Evolutionary conservation across 495 filamentous ascomycete genomes (phyloP).

Genomic region (Neurospora sublineolata): DNA sequence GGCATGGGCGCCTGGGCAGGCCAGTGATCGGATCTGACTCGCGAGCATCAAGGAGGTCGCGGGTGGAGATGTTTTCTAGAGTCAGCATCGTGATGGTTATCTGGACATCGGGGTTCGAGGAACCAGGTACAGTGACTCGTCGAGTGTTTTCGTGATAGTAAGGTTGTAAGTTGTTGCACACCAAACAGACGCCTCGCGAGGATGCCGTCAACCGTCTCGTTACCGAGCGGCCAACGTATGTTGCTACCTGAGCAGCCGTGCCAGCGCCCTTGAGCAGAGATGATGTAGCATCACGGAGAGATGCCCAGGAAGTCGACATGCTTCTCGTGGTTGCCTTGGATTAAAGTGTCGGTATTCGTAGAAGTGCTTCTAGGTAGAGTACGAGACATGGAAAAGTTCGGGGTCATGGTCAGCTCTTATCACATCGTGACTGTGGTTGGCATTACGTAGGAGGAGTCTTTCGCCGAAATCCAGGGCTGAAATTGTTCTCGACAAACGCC

Average conservation of each 20-base stretch:
- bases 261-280: neutral
- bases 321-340: neutral
- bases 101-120: neutral
- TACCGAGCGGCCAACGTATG: constrained; percentile 20
- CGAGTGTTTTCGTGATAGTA: neutral
- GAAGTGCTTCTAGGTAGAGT: neutral
- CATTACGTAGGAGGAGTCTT: neutral
- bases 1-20: neutral
- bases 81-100: neutral
- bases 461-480: neutral
- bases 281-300: neutral
- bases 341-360: neutral
- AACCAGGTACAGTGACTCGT: neutral
- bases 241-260: neutral
- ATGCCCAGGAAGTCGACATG: neutral
- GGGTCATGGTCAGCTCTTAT: neutral
- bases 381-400: neutral
- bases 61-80: neutral
- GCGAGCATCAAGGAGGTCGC: neutral
- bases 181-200: neutral
- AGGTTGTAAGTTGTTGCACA: neutral
- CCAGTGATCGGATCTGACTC: neutral
- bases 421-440: neutral
- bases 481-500: neutral
- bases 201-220: constrained; percentile 27